phyloP scores from a whole-genome alignment of 2,329 filamentous ascomycete species.

The Periconia sp. region DNA sequence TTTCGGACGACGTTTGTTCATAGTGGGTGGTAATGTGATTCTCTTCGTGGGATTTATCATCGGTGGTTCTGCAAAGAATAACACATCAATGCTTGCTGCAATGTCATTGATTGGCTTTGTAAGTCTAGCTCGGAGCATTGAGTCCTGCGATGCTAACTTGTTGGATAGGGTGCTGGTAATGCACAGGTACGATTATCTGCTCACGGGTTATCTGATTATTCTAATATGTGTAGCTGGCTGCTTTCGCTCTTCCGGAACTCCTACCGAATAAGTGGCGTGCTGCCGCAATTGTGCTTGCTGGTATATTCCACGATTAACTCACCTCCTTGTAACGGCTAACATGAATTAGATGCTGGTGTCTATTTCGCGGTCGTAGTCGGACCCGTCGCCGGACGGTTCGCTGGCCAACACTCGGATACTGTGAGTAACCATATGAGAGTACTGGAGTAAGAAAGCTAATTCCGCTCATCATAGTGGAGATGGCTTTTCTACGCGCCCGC shows the following conservation, averaged over 20 bases:
- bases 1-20: constrained; percentile 56
- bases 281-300: constrained; percentile 22
- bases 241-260: constrained; percentile 55
- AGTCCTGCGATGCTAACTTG: background rate
- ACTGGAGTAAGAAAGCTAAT: constrained; percentile 26
- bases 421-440: no score
- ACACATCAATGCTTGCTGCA: constrained; percentile 47
- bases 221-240: constrained; percentile 37
- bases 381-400: constrained; percentile 54
- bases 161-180: constrained; percentile 20
- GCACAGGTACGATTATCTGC: constrained; percentile 25
- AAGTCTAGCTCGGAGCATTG: constrained; percentile 15
- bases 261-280: constrained; percentile 56
- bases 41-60: constrained; percentile 49
- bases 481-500: constrained; percentile 56
- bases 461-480: constrained; percentile 39
- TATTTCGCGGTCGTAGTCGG: constrained; percentile 55
- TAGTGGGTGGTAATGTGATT: constrained; percentile 51
- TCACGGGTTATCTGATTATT: no score
- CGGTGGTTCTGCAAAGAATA: constrained; percentile 45
- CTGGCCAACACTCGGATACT: no score
- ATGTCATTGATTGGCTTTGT: constrained; percentile 53
- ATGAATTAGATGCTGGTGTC: constrained; percentile 47
- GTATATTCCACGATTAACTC: constrained; percentile 1
- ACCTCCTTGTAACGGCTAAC: constrained; percentile 41